Percentiles rank a stretch among this genome's conserved stretches.
phyloP scores from a whole-genome alignment of 257 asterid species.

The Knoxia roxburghii region DNA sequence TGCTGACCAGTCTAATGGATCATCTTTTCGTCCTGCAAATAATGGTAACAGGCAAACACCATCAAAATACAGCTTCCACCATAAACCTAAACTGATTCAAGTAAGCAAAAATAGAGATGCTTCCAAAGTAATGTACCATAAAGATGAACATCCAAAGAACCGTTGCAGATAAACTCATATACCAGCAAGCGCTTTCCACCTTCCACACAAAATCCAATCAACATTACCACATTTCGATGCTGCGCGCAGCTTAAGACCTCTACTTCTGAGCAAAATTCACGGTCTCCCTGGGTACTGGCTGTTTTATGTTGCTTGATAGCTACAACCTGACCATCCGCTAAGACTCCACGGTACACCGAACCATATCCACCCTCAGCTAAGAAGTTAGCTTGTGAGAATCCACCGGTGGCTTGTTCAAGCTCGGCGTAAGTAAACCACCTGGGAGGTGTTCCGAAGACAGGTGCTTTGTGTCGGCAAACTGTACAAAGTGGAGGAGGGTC shows the following conservation, averaged over 20 bases:
- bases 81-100: neutral
- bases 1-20: constrained; percentile 61
- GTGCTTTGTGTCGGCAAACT: constrained; percentile 68
- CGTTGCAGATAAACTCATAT: constrained; percentile 83
- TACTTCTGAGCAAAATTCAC: constrained; percentile 85
- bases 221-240: constrained; percentile 85
- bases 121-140: constrained; percentile 44
- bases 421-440: constrained; percentile 61
- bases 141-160: constrained; percentile 80
- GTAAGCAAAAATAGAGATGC: neutral
- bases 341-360: constrained; percentile 72
- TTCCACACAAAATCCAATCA: constrained; percentile 85
- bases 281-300: constrained; percentile 86
- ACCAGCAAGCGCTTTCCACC: constrained; percentile 63
- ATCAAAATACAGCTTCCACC: neutral
- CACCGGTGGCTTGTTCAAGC: constrained; percentile 64
- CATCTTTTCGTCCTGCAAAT: constrained; percentile 37
- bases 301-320: constrained; percentile 79
- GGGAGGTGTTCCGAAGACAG: constrained; percentile 68
- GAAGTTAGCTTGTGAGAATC: constrained; percentile 63
- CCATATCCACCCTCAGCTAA: constrained; percentile 96
- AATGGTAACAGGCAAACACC: neutral
- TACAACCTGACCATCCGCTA: constrained; percentile 63
- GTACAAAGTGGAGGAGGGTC: constrained; percentile 92
- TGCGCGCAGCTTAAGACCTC: constrained; percentile 92